Conservation (phyloP, 148 eudicot species). For the Rhododendron molle region DNA sequence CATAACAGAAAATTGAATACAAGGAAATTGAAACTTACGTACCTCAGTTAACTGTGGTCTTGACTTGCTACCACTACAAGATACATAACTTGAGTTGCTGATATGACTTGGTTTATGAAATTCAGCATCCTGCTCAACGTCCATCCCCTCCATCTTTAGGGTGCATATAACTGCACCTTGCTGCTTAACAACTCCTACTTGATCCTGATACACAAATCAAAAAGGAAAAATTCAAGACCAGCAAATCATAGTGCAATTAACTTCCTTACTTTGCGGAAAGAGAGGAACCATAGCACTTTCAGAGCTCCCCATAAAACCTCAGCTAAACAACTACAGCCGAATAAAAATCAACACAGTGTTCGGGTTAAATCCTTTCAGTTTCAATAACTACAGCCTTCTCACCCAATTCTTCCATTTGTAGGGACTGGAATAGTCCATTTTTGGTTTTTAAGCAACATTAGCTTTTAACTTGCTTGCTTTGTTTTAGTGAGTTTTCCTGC, state of each 20-base stretch:
- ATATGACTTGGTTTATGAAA: conserved; percentile 13
- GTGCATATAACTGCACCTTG: conserved; percentile 13
- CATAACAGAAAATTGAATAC: background rate
- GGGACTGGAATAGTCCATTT: background rate
- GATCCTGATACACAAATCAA: conserved; percentile 37
- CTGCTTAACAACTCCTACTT: conserved; percentile 18
- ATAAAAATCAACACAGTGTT: background rate
- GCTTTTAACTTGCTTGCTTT: background rate
- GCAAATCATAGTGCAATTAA: conserved; percentile 3
- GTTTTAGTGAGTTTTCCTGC: background rate
- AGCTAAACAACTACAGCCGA: background rate
- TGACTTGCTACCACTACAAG: conserved; percentile 36
- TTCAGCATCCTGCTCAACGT: conserved; percentile 27
- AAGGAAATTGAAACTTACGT: background rate
- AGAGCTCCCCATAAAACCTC: background rate
- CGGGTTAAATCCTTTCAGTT: background rate
- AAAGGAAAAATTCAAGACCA: conserved; percentile 16
- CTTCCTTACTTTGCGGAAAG: background rate
- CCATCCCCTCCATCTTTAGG: conserved; percentile 11
- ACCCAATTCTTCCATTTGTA: background rate
- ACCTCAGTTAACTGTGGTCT: conserved; percentile 54
- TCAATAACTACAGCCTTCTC: background rate
- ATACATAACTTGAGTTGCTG: conserved; percentile 10
- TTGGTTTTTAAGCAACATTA: background rate
- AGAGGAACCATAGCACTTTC: background rate